Conservation (phyloP, 352 stramenopile species). For the Phytophthora cactorum region DNA sequence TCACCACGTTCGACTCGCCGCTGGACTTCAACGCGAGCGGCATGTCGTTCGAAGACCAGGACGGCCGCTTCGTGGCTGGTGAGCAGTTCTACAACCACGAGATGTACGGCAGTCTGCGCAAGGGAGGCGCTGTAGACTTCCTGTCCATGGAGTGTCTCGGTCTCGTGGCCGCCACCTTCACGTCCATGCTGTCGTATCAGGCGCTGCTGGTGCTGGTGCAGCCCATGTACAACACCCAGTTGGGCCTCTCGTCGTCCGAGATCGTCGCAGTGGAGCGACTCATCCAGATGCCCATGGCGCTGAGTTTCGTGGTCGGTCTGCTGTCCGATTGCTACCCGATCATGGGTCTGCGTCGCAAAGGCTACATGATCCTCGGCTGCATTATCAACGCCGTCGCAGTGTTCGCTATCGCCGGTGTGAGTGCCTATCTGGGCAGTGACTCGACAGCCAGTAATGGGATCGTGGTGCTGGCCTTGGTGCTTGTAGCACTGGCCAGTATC, state of each 20-base stretch:
- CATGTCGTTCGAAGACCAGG: constrained; percentile 42
- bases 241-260: constrained; percentile 50
- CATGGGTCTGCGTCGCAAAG: constrained; percentile 88
- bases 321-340: constrained; percentile 92
- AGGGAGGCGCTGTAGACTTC: constrained; percentile 60
- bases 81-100: constrained; percentile 82
- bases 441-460: constrained; percentile 37
- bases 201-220: constrained; percentile 54
- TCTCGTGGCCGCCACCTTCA: constrained; percentile 66
- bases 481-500: constrained; percentile 56
- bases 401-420: constrained; percentile 62
- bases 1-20: constrained; percentile 47
- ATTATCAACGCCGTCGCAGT: constrained; percentile 68
- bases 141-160: constrained; percentile 70
- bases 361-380: constrained; percentile 91
- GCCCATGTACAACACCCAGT: constrained; percentile 63
- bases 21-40: constrained; percentile 40
- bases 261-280: constrained; percentile 57
- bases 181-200: constrained; percentile 76
- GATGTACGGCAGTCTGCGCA: constrained; percentile 71
- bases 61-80: constrained; percentile 61
- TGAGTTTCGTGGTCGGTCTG: constrained; percentile 91
- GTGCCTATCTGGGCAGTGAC: constrained; percentile 41
- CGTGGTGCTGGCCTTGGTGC: constrained; percentile 45
- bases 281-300: constrained; percentile 86